A percentile compares a stretch with the other conserved stretches of the same genome.
These are phyloP conservation scores for Trypanosomatidae sp. DNA, from an alignment of 208 protist species.

Conservation along the genomic window DNA sequence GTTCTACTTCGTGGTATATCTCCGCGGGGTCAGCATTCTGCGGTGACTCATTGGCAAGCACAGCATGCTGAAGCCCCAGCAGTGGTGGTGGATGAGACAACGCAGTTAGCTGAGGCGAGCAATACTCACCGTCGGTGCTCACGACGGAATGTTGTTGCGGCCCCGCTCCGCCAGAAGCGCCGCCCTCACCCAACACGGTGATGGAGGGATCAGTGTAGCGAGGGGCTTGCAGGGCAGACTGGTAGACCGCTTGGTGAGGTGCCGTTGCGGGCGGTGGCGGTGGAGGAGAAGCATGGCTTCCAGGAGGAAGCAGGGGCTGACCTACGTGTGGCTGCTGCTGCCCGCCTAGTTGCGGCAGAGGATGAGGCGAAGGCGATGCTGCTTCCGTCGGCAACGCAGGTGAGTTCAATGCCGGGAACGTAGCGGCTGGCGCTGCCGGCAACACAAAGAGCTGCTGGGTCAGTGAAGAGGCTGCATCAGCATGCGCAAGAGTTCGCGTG, in stretches of 20 bases:
- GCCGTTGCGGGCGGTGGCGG: background rate
- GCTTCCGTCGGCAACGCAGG: background rate
- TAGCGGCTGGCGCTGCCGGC: background rate
- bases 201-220: conserved; percentile 7
- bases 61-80: background rate
- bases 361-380: background rate
- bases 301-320: background rate
- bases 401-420: background rate
- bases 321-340: background rate
- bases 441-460: background rate
- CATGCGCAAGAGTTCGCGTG: background rate
- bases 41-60: background rate
- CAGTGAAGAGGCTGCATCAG: background rate
- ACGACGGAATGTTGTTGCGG: background rate
- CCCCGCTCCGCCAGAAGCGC: background rate
- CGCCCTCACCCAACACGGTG: background rate
- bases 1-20: background rate
- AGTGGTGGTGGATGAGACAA: background rate
- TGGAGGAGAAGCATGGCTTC: background rate
- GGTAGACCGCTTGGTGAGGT: background rate
- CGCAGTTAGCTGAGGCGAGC: background rate
- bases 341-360: background rate
- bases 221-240: conserved; percentile 7
- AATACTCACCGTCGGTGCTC: background rate
- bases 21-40: background rate